Base-by-base conservation (phyloP, 2,329 filamentous ascomycete genomes). In the Cryphonectria radicalis region DNA sequence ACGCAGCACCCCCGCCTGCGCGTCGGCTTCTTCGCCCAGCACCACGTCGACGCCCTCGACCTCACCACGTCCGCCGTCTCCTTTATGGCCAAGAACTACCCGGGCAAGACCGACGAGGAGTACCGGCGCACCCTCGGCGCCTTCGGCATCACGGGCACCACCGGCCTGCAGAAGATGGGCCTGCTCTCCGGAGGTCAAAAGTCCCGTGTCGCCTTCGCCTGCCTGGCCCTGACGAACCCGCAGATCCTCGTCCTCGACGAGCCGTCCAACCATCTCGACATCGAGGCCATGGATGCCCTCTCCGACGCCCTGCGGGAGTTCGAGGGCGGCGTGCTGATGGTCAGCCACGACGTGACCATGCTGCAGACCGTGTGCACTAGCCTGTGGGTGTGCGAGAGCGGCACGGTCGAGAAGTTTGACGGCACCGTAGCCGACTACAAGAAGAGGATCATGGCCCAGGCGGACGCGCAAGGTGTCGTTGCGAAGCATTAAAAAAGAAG, bases 331-430 rank as follows among this genome's bases (percentile, higher is more conserved):
- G 95, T 99, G 70, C 85, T 99, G 77, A 98, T 99, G 94, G 96
- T 99, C 70, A 97, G 93, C 78, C 96, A 99, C 92, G 96, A 99
- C 80, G 96, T 99, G 68, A 98, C 96, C 0, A 98, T 99, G 94
- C 82, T 99, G 81, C 94, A 97, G 85, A 97, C 93, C 68, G 96
- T 99, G 53, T 99, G 96, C 82, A 96, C 87, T 66, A 96, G 91
- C 79, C 84, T 99, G 78, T 99, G 96, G 96, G 95, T 99, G 74
- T 99, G 96, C 79, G 96, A 99, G 80, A 87, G 92, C 72, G 96
- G 96, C 13, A 96, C 92, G 1, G 95, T 99, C 28, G 94, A 97
- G 88, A 95, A 98, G 84, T 99, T 99, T 83, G 90, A 92, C 73
- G 96, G 96, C 46, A 95, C 97, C 77, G 95, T 99, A 67, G 93